Evolutionary conservation across 768 basidiomycete genomes (phyloP).

Genomic region (Calvatia gigantea): DNA sequence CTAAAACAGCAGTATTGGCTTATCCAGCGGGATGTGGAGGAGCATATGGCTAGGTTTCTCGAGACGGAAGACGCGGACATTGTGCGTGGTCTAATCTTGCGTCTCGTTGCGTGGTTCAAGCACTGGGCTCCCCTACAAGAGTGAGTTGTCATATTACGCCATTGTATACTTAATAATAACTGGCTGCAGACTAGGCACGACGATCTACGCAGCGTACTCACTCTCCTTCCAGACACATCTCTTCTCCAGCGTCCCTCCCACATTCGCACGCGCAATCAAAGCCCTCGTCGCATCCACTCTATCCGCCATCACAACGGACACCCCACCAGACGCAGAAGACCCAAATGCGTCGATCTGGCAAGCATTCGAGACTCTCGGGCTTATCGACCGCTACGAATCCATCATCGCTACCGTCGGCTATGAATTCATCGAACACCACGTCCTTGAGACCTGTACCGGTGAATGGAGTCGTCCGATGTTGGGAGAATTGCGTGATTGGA

Average conservation of each 20-base stretch:
- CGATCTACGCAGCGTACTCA: constrained; percentile 58
- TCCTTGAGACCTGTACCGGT: constrained; percentile 59
- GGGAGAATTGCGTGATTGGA: constrained; percentile 64
- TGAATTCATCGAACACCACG: constrained; percentile 76
- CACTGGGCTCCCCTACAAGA: constrained; percentile 70
- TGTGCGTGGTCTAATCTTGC: constrained; percentile 52
- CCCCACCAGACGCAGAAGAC: background rate
- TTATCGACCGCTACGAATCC: constrained; percentile 80
- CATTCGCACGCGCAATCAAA: constrained; percentile 68
- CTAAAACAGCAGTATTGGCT: constrained; percentile 56
- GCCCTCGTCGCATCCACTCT: constrained; percentile 54
- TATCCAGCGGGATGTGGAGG: constrained; percentile 56
- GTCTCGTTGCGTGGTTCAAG: constrained; percentile 68
- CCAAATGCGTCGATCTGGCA: constrained; percentile 40
- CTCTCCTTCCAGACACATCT: constrained; percentile 72
- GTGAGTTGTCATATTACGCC: constrained; percentile 34
- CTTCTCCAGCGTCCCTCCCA: constrained; percentile 66
- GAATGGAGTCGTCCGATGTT: constrained; percentile 71
- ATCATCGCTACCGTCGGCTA: constrained; percentile 83
- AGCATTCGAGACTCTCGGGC: constrained; percentile 64
- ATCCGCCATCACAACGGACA: constrained; percentile 16
- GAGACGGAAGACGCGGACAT: constrained; percentile 41
- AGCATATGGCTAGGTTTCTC: constrained; percentile 55
- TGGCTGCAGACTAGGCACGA: constrained; percentile 51
- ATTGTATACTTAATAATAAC: constrained; percentile 1